Evolutionary conservation across 139 green algal genomes (phyloP).

Genomic region (Haematococcus sp.): DNA sequence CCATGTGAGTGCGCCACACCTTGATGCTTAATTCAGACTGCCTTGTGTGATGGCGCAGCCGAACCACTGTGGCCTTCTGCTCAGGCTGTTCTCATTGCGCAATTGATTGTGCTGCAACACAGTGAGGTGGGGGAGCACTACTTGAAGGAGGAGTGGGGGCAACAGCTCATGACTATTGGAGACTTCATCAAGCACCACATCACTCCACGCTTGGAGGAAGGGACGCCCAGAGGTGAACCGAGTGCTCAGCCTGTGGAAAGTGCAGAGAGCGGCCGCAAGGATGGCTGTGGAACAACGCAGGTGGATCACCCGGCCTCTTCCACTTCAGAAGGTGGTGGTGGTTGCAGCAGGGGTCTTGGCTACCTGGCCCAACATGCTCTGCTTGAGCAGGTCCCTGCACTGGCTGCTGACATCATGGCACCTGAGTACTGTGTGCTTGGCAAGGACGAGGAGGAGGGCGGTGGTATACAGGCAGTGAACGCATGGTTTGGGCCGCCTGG

Average conservation of each 20-base stretch:
- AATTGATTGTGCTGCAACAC: neutral
- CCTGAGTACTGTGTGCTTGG: conserved; percentile 84
- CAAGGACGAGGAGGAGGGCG: conserved; percentile 32
- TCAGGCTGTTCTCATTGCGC: neutral
- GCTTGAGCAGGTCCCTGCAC: conserved; percentile 80
- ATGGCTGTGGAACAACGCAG: no score
- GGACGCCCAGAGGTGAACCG: no score
- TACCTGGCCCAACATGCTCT: conserved; percentile 94
- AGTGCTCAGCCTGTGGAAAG: no score
- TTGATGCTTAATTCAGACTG: no score
- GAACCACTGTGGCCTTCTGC: no score
- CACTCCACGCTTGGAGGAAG: no score
- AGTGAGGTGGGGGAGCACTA: conserved; percentile 73
- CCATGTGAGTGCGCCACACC: conserved; percentile 62
- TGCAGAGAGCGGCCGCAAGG: no score
- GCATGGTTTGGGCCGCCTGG: conserved; percentile 88
- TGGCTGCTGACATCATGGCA: conserved; percentile 70
- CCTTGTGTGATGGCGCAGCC: no score
- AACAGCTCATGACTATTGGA: conserved; percentile 79
- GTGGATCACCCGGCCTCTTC: no score
- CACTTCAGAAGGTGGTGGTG: neutral
- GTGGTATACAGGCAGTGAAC: conserved; percentile 64
- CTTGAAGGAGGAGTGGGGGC: conserved; percentile 76
- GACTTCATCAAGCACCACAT: conserved; percentile 70
- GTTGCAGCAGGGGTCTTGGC: conserved; percentile 14